Percentiles rank a stretch among this genome's conserved stretches.
Conservation (phyloP, 1,284 basidiomycete genomes). For the Heterobasidion occidentale region DNA sequence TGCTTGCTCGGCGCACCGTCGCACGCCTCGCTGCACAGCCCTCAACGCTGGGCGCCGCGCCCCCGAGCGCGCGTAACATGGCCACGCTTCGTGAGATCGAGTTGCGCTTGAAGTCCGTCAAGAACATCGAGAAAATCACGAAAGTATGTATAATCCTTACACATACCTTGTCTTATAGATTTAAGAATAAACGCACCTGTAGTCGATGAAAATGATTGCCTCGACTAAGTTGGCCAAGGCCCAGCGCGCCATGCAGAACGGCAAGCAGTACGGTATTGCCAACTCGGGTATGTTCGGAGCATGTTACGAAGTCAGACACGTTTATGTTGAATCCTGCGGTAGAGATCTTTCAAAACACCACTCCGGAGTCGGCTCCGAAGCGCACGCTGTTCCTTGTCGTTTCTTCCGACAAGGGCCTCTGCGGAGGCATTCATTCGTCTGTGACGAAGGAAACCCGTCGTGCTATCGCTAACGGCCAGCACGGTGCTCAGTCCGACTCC, state of each 20-base stretch:
- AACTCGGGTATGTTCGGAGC: conserved; percentile 70
- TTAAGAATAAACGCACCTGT: conserved; percentile 4
- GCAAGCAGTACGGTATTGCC: conserved; percentile 91
- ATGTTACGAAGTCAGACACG: not conserved
- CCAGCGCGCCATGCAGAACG: conserved; percentile 89
- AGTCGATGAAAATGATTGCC: conserved; percentile 99
- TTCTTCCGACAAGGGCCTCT: conserved; percentile 99
- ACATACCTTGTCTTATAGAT: not conserved
- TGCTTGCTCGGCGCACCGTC: conserved; percentile 64
- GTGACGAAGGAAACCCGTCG: conserved; percentile 86
- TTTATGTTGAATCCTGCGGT: conserved; percentile 5
- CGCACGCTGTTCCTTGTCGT: conserved; percentile 88
- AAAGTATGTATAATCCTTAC: conserved; percentile 52
- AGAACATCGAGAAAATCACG: conserved; percentile 99
- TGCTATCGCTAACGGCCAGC: conserved; percentile 43
- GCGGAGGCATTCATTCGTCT: conserved; percentile 99
- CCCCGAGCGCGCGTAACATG: conserved; percentile 77
- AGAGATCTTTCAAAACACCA: conserved; percentile 80
- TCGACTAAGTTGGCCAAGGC: conserved; percentile 96
- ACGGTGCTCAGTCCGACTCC: conserved; percentile 53
- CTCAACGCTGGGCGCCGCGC: conserved; percentile 50
- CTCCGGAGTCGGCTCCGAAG: conserved; percentile 51
- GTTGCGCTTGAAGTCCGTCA: conserved; percentile 93
- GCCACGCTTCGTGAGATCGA: conserved; percentile 98
- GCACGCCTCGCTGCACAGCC: conserved; percentile 53